Base-by-base conservation (phyloP, 768 basidiomycete species). In the Mycena floridula region DNA sequence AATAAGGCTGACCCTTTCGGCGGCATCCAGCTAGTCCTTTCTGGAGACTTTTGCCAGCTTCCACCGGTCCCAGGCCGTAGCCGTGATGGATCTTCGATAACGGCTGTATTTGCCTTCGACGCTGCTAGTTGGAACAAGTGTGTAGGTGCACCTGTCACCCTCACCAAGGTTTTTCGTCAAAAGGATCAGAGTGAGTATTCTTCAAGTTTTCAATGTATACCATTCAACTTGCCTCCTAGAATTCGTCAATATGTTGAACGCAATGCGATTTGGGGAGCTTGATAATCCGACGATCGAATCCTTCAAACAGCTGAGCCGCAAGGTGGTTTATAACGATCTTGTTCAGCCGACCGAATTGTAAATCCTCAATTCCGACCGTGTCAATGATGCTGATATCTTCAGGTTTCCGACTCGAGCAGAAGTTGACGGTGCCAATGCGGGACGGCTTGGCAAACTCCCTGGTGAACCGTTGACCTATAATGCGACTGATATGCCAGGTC, bases 11-110 rank as follows among this genome's bases (percentile, higher is more conserved):
- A 51, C 36, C 87, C 89, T 0, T 94, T 92, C 53, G 91, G 91
- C 9, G 90, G 90, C 4, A 89, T 95, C 37, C 90, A 92, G 85
- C 76, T 93, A 42, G 72, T 88, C 25, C 66, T 93, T 4, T 90
- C 85, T 7, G 92, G 92, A 6, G 92, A 96, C 58, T 94, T 94
- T 60, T 93, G 81, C 57, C 91, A 96, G 60, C 70, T 96, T 0
- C 92, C 92, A 8, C 92, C 92, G 1, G 88, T 94, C 0, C 69
- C 75, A 11, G 68, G 66, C 25, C 62, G 72, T 51, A 54, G 74
- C 62, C 59, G 67, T 55, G 66, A 78, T 40, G 73, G 73, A 50
- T 47, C 74, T 51, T 32, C 72, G 9, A 68, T 80, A 25, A 65
- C 69, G 6, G 65, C 79, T 5, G 59, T 50, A 5, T 94, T 94